Percentiles rank a stretch among this genome's conserved stretches.
phyloP scores from a whole-genome alignment of 208 protist genomes.

The Balamuthia mandrillaris region DNA sequence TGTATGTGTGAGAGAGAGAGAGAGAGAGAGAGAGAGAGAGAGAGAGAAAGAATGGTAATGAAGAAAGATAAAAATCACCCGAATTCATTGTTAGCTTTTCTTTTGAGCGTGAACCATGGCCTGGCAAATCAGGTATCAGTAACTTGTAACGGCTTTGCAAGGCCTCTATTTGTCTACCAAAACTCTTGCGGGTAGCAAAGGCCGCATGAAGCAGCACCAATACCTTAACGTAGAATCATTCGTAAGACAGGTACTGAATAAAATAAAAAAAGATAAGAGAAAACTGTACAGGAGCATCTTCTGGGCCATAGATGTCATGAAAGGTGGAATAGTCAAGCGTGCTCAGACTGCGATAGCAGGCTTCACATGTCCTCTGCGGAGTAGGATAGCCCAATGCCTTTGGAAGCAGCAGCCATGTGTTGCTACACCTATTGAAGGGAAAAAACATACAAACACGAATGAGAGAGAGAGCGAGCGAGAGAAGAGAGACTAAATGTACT shows the following conservation, averaged over 20 bases:
- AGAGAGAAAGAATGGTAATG: too few species aligned
- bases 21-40: too few species aligned
- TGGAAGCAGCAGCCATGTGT: neutral
- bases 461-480: too few species aligned
- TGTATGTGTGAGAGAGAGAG: too few species aligned
- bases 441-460: too few species aligned
- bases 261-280: neutral
- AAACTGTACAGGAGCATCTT: neutral
- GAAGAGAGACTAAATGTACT: neutral
- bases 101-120: neutral
- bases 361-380: neutral
- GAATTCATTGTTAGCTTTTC: neutral
- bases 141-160: neutral
- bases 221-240: neutral
- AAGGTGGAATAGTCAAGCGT: neutral
- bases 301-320: neutral
- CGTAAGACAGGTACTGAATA: neutral
- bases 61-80: too few species aligned
- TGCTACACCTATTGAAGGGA: neutral
- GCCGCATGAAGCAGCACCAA: neutral
- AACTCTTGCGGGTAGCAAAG: neutral
- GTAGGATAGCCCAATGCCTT: neutral
- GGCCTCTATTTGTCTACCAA: neutral
- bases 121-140: neutral
- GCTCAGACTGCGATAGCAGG: neutral